A percentile compares a stretch with the other conserved stretches of the same genome.
Conservation (phyloP, 2,329 filamentous ascomycete genomes). For the Nemania sp. region DNA sequence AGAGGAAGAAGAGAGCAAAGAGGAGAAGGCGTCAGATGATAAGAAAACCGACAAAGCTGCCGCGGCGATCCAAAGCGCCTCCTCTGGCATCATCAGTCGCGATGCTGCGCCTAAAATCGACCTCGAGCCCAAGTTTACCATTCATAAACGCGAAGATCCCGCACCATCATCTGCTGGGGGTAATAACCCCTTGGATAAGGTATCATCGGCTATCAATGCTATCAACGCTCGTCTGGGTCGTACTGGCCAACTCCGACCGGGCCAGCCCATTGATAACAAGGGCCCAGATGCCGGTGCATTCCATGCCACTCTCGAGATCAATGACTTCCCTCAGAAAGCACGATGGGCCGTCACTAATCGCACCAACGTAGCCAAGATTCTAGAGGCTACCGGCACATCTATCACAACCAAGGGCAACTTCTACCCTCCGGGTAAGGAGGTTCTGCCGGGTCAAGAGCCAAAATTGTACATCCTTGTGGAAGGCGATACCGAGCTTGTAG, state of each 20-base stretch:
- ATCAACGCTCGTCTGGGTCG: constrained; percentile 91
- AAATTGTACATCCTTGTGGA: constrained; percentile 98
- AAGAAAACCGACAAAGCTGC: constrained; percentile 71
- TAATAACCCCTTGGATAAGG: constrained; percentile 78
- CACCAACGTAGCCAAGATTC: constrained; percentile 96
- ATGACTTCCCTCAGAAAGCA: constrained; percentile 98
- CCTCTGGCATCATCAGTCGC: constrained; percentile 59
- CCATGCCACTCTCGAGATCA: constrained; percentile 97
- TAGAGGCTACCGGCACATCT: constrained; percentile 90
- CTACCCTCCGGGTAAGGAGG: constrained; percentile 81
- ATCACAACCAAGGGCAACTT: constrained; percentile 97
- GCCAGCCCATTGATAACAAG: constrained; percentile 97
- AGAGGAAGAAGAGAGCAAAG: constrained; percentile 73
- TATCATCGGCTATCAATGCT: constrained; percentile 84
- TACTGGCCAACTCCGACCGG: constrained; percentile 84
- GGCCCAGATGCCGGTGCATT: constrained; percentile 95
- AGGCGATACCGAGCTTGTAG: constrained; percentile 91
- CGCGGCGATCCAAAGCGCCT: constrained; percentile 64
- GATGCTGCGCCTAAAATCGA: constrained; percentile 52
- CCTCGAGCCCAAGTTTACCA: constrained; percentile 64
- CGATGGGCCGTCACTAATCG: constrained; percentile 98
- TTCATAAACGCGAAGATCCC: constrained; percentile 68
- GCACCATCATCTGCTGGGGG: constrained; percentile 45
- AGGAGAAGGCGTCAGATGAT: constrained; percentile 70
- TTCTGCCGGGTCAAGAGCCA: constrained; percentile 73